These are phyloP conservation scores for Termitomyces sp. DNA, from an alignment of 768 basidiomycete species.

Conservation along the genomic window DNA sequence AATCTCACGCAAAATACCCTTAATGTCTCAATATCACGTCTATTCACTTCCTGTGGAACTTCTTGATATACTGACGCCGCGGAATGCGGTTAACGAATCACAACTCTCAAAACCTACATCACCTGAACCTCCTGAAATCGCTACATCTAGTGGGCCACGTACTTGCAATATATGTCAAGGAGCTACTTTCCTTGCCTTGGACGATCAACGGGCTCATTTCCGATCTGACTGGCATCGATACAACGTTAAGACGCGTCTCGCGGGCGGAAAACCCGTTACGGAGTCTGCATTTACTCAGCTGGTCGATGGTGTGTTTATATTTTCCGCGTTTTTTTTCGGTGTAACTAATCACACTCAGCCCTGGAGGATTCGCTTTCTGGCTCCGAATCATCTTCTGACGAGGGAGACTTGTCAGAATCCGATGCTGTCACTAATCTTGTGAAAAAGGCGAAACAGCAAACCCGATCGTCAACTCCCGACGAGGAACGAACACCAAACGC, in stretches of 20 bases:
- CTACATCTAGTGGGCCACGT: constrained; percentile 40
- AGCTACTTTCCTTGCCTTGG: constrained; percentile 65
- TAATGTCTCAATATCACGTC: constrained; percentile 51
- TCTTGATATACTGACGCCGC: constrained; percentile 65
- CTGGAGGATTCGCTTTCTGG: constrained; percentile 91
- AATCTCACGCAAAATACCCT: constrained; percentile 17
- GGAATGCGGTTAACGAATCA: constrained; percentile 49
- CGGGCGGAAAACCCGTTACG: constrained; percentile 58
- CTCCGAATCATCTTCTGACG: constrained; percentile 72
- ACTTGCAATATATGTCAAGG: constrained; percentile 75
- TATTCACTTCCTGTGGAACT: constrained; percentile 72
- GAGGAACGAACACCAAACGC: constrained; percentile 23
- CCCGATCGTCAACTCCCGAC: constrained; percentile 47
- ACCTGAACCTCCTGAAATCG: constrained; percentile 27
- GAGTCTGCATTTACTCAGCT: constrained; percentile 74
- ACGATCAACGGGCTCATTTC: constrained; percentile 84
- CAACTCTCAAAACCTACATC: constrained; percentile 29
- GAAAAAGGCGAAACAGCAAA: constrained; percentile 49
- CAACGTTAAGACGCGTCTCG: constrained; percentile 83
- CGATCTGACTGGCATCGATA: constrained; percentile 98
- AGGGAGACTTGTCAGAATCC: constrained; percentile 51
- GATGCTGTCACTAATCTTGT: constrained; percentile 70
- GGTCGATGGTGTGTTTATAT: constrained; percentile 63
- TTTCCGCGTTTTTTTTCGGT: background rate
- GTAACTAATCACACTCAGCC: constrained; percentile 33